Percentiles rank a stretch among this genome's conserved stretches.
These are phyloP conservation scores for Dioszegia aurantiaca DNA, from an alignment of 768 basidiomycete genomes.

Conservation along the genomic window DNA sequence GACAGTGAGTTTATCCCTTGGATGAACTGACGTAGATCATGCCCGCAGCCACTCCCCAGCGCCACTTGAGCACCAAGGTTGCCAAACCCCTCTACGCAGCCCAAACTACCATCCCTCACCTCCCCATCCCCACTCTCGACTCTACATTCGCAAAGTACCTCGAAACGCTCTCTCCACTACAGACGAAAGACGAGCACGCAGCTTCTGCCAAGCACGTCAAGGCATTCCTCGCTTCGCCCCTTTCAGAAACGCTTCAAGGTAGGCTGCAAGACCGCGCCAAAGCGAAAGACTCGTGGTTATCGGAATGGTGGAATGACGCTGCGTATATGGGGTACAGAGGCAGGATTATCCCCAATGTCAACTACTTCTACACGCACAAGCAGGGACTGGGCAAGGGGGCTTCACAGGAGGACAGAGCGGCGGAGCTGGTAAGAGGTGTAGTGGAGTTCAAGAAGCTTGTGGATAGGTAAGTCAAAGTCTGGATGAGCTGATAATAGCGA, in stretches of 20 bases:
- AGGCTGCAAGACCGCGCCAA: constrained; percentile 70
- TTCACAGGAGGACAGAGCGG: constrained; percentile 69
- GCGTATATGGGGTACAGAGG: constrained; percentile 88
- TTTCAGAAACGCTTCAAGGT: constrained; percentile 69
- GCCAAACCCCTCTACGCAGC: constrained; percentile 62
- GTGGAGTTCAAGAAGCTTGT: constrained; percentile 78
- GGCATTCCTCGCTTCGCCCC: constrained; percentile 67
- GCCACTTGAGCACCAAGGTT: neutral
- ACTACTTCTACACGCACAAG: constrained; percentile 90
- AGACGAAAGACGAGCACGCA: constrained; percentile 62
- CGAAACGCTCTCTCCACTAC: constrained; percentile 73
- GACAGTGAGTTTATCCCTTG: neutral
- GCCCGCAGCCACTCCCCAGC: constrained; percentile 15
- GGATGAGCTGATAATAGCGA: constrained; percentile 55
- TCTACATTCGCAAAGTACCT: constrained; percentile 87
- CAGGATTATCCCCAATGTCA: constrained; percentile 84
- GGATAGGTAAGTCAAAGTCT: constrained; percentile 62
- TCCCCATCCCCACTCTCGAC: constrained; percentile 79
- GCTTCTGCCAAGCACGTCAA: constrained; percentile 63
- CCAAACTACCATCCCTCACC: constrained; percentile 63
- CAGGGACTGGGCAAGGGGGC: constrained; percentile 58
- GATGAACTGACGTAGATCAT: neutral
- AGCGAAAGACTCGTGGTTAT: constrained; percentile 73
- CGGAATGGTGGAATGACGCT: constrained; percentile 95
- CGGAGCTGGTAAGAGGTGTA: constrained; percentile 77